Conservation (phyloP, 306 rosid species). For the Rosa chinensis region DNA sequence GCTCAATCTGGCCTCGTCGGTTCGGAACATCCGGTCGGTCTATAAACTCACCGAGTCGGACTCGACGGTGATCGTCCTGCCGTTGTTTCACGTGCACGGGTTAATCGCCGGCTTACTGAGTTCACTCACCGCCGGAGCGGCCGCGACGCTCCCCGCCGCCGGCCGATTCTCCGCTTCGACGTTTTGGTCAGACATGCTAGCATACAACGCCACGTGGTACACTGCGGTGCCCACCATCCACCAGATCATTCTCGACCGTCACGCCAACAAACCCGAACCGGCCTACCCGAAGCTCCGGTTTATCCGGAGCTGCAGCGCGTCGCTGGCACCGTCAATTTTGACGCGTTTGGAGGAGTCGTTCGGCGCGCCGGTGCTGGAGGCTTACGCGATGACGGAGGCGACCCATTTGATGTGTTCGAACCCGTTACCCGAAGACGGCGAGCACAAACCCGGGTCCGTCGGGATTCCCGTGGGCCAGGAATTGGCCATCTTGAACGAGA, state of each 20-base stretch:
- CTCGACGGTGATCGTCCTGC: conserved; percentile 78
- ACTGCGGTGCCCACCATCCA: conserved; percentile 96
- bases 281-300: conserved; percentile 78
- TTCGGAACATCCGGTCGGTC: conserved; percentile 63
- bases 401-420: conserved; percentile 77
- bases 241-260: conserved; percentile 89
- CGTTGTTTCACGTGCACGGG: conserved; percentile 87
- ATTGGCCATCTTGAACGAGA: conserved; percentile 56
- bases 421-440: conserved; percentile 75
- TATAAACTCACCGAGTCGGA: conserved; percentile 73
- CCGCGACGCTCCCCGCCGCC: conserved; percentile 62
- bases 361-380: conserved; percentile 85
- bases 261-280: conserved; percentile 53
- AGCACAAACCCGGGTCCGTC: conserved; percentile 83
- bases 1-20: conserved; percentile 72
- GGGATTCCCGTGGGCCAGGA: conserved; percentile 83
- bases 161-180: conserved; percentile 86
- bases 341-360: conserved; percentile 61
- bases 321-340: conserved; percentile 73
- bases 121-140: conserved; percentile 59
- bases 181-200: conserved; percentile 79
- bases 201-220: conserved; percentile 78
- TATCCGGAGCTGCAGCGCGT: conserved; percentile 85
- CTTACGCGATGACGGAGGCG: conserved; percentile 97
- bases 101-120: conserved; percentile 63